Conservation (phyloP, 352 stramenopile species). For the Pythium monospermum region DNA sequence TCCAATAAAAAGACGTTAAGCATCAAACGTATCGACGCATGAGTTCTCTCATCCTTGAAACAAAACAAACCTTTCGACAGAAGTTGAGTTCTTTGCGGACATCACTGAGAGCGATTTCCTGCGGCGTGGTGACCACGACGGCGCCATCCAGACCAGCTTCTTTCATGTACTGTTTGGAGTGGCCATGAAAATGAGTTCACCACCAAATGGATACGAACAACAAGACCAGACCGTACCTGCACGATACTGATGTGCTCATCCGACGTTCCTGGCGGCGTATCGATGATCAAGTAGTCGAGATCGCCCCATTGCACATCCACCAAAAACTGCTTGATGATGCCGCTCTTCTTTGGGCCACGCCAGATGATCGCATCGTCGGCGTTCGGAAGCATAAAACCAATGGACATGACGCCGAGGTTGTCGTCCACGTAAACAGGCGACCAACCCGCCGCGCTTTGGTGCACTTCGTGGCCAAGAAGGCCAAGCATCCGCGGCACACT, state of each 20-base stretch:
- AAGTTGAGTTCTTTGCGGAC: constrained; percentile 99
- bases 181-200: background rate
- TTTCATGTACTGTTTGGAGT: constrained; percentile 92
- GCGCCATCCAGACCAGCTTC: constrained; percentile 92
- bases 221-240: constrained; percentile 75
- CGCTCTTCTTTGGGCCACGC: constrained; percentile 99
- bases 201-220: background rate
- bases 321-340: constrained; percentile 99
- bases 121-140: constrained; percentile 98
- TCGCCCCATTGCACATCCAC: constrained; percentile 99
- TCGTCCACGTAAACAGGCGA: constrained; percentile 98
- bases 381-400: constrained; percentile 98
- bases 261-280: constrained; percentile 98
- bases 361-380: constrained; percentile 99
- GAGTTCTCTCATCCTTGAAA: no score
- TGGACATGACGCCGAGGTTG: constrained; percentile 99
- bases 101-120: constrained; percentile 99
- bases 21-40: no score
- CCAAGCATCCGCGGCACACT: constrained; percentile 98
- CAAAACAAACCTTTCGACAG: constrained; percentile 91
- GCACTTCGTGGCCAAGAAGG: constrained; percentile 90
- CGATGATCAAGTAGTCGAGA: constrained; percentile 99
- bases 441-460: constrained; percentile 98
- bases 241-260: constrained; percentile 99
- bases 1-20: no score